Base-by-base conservation (phyloP, 177 flowering plant species). In the Tripterygium wilfordii region DNA sequence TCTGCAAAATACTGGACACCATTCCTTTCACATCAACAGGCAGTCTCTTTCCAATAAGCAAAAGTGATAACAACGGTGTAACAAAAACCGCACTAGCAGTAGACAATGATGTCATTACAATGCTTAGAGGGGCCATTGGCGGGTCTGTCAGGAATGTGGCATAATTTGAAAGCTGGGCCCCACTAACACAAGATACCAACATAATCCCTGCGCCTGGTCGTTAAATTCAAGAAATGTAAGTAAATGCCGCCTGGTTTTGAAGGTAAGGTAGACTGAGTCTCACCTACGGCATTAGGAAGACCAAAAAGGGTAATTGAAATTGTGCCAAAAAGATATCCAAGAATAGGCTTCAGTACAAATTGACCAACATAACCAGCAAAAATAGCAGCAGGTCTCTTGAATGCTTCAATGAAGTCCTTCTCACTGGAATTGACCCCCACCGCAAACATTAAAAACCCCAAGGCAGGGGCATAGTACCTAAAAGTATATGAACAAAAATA, bases 391-490 rank as follows among this genome's bases (percentile, higher is more conserved):
- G 98, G 95, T 62, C 81, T 77, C 6, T 69, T 72, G 61, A 92
- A 76, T 51, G 98, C 96, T 67, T 83, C 83, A 52, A 88, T 48
- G 58, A 92, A 88, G 68, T 92, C 98, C 57, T 79, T 80, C 60
- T 71, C 92, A 46, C 80, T 77, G 51, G 96, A 88, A 74, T 92
- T 92, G 33, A 88, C 77, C 49, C 95, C 98, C 51, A 92, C 98
- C 23, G 98, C 98, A 72, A 92, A 92, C 98, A 92, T 92, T 72
- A 92, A 56, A 69, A 83, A 92, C 36, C 98, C 98, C 33, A 92
- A 57, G 14, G 98, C 98, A 22, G 95, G 96, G 19, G 96, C 88
- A 70, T 82, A 88, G 59, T 92, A 88, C 81, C 98, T 88, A 69
- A 31, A 62, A 58, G 28, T 41, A n/a, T 37, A 61, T 38, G 20